Evolutionary conservation across 2,329 filamentous ascomycete genomes (phyloP).

Genomic region (Diplodia seriata): DNA sequence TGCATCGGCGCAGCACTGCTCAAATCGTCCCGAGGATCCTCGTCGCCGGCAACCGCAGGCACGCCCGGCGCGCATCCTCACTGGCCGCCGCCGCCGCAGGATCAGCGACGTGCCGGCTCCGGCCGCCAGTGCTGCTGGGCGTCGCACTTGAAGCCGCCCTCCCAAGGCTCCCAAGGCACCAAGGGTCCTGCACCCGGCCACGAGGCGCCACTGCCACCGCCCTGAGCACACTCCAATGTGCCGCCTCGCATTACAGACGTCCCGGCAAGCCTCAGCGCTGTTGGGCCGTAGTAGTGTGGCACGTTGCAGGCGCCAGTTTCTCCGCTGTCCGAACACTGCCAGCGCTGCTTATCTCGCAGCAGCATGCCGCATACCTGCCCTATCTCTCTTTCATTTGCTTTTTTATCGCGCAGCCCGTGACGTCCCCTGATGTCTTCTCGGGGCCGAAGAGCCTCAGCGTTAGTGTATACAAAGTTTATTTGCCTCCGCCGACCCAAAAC

Average conservation of each 20-base stretch:
- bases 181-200: neutral
- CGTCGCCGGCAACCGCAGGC: conserved; percentile 13
- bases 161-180: too few relatives aligned
- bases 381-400: neutral
- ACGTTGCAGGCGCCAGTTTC: neutral
- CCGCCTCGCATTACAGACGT: conserved; percentile 5
- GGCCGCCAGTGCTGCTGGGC: neutral
- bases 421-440: neutral
- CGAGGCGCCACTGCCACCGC: neutral
- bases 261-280: neutral
- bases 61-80: neutral
- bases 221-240: conserved; percentile 6
- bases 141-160: neutral
- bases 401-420: conserved; percentile 27
- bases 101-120: conserved; percentile 14
- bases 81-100: conserved; percentile 11
- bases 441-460: conserved; percentile 16
- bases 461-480: conserved; percentile 7
- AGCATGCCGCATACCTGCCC: conserved; percentile 2
- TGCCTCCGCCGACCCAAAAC: neutral
- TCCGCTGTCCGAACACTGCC: neutral
- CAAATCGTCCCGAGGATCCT: conserved; percentile 29
- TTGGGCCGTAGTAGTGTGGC: neutral
- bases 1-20: conserved; percentile 26
- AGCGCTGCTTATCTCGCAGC: conserved; percentile 16